phyloP scores from a whole-genome alignment of 2,329 filamentous ascomycete genomes.

The Colletotrichum tanaceti region DNA sequence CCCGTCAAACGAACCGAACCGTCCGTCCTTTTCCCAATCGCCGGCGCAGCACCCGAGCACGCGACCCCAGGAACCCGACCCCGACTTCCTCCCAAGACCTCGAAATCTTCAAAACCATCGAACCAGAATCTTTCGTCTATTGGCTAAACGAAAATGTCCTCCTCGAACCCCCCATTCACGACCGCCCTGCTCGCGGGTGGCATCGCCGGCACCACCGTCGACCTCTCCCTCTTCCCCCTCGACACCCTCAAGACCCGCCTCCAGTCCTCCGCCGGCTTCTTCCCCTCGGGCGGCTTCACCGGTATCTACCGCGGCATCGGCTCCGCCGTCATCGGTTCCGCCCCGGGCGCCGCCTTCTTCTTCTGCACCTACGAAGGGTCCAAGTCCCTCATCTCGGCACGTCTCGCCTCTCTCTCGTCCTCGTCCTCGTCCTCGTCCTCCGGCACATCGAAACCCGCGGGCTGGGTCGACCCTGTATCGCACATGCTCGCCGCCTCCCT shows the following conservation, averaged over 20 bases:
- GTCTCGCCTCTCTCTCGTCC: conserved; percentile 46
- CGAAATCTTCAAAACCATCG: neutral
- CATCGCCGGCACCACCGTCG: conserved; percentile 93
- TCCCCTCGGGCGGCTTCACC: conserved; percentile 85
- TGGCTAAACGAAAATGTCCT: conserved; percentile 24
- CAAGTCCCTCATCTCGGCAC: conserved; percentile 65
- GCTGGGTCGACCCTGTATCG: conserved; percentile 44
- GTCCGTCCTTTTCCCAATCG: neutral
- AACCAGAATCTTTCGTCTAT: neutral
- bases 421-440: conserved; percentile 44
- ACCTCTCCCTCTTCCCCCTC: conserved; percentile 96
- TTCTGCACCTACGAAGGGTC: conserved; percentile 92
- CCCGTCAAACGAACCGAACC: neutral
- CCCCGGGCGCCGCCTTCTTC: conserved; percentile 94
- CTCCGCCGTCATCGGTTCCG: conserved; percentile 88
- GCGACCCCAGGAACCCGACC: conserved; percentile 11
- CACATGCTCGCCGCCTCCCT: conserved; percentile 89
- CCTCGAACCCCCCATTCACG: conserved; percentile 58
- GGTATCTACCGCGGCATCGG: conserved; percentile 96
- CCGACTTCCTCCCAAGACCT: neutral
- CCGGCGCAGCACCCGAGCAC: conserved; percentile 17
- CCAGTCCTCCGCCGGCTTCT: conserved; percentile 83
- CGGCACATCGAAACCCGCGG: neutral
- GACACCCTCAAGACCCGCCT: conserved; percentile 99
- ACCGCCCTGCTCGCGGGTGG: conserved; percentile 82